Conservation (phyloP, 345 rosid genomes). For the Gossypium sturtianum region DNA sequence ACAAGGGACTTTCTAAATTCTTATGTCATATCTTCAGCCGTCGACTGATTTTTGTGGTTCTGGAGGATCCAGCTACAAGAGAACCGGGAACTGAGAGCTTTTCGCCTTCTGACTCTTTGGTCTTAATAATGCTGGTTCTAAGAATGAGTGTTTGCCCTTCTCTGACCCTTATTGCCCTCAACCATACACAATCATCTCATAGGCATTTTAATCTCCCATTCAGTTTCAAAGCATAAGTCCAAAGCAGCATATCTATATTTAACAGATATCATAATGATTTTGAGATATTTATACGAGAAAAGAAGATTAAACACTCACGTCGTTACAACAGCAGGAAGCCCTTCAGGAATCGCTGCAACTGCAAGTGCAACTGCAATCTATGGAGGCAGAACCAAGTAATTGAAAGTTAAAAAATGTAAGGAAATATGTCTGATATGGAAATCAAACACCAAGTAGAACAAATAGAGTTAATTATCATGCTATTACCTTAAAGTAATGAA, state of each 20-base stretch:
- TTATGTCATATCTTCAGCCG: neutral
- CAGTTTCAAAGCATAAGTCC: slow-evolving; percentile 5
- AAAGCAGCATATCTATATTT: neutral
- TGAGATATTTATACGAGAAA: neutral
- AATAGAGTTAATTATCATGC: neutral
- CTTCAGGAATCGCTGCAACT: slow-evolving; percentile 99
- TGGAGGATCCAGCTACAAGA: too few relatives aligned
- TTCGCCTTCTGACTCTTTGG: too few relatives aligned
- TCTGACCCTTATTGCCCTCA: neutral
- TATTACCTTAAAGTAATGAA: slow-evolving; percentile 94
- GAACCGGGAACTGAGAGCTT: too few relatives aligned
- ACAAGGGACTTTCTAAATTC: neutral
- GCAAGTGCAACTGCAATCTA: slow-evolving; percentile 99
- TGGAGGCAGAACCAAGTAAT: slow-evolving; percentile 32
- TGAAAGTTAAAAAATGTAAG: neutral
- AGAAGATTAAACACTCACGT: slow-evolving; percentile 57
- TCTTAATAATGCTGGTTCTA: too few relatives aligned
- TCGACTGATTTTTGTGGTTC: too few relatives aligned
- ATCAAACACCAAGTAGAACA: neutral
- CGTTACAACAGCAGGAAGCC: slow-evolving; percentile 99
- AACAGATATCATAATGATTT: neutral
- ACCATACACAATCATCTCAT: neutral
- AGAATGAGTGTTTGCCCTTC: too few relatives aligned
- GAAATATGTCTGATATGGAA: neutral
- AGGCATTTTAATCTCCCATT: slow-evolving; percentile 4